Percentiles rank a stretch among this genome's conserved stretches.
These are phyloP conservation scores for Melocanna baccifera DNA, from an alignment of 176 grass and related monocot species.

Conservation along the genomic window DNA sequence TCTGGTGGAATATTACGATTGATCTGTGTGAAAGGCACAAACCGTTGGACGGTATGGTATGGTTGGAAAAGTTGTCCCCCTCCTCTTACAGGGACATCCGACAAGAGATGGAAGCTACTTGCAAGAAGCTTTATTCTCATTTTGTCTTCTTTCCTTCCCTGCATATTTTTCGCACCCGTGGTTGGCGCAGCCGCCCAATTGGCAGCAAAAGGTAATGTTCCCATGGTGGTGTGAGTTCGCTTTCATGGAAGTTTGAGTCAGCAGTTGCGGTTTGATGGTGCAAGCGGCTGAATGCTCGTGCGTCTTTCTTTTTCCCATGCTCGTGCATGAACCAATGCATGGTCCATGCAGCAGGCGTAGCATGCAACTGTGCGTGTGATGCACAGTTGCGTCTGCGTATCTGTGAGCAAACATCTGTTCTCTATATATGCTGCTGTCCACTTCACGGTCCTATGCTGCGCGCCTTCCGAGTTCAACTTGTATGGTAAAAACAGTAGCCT, in stretches of 20 bases:
- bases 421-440: not conserved
- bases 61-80: not conserved
- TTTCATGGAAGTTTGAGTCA: slow-evolving; percentile 25
- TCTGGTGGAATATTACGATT: slow-evolving; percentile 4
- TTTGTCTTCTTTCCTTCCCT: not conserved
- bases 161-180: not conserved
- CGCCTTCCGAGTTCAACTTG: not conserved
- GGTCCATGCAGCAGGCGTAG: not conserved
- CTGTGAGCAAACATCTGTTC: not conserved
- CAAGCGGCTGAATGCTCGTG: not conserved
- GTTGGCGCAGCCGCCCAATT: slow-evolving; percentile 6
- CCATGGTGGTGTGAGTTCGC: slow-evolving; percentile 3
- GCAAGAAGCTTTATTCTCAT: not conserved
- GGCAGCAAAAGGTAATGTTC: not conserved
- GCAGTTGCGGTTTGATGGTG: slow-evolving; percentile 9
- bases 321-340: not conserved
- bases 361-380: not conserved
- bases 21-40: slow-evolving; percentile 18
- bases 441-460: not conserved
- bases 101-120: not conserved
- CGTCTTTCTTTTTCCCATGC: not conserved
- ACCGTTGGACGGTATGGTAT: not conserved
- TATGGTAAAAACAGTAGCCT: not conserved
- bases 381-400: not conserved
- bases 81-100: not conserved